Evolutionary conservation across 805 yeast species (phyloP), one percentile per base, ranked within the genome.

Genomic region (Candida loeiensis): DNA sequence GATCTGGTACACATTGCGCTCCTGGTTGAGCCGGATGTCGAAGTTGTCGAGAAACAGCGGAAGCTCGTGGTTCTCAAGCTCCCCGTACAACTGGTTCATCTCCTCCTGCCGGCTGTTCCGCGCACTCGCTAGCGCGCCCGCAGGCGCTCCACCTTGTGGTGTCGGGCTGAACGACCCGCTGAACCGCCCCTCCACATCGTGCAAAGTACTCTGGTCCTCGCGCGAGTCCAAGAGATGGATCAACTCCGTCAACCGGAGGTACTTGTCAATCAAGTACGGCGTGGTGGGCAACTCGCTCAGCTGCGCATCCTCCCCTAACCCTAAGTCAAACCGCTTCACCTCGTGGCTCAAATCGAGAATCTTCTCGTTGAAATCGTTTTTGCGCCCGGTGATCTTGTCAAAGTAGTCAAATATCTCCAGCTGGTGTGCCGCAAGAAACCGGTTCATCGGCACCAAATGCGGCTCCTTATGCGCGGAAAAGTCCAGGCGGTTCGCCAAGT

Each of bases 391-490:
- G 21, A 90, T 71, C 43, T 76, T 77, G 53, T 79, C 86, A 49
- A 84, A 76, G 62, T 86, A 91, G 13, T 77, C 79, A n/a, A 69
- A 51, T 6, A 89, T 62, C 48, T 85, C 86, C 0, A 49, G 61
- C 38, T 71, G 71, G 51, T 83, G 81, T 12, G 64, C 67, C 2
- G 69, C 66, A 15, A 91, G 69, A 50, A 91, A 89, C 1, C 53
- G 53, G 58, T 93, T 91, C 78, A 91, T 73, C 24, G 64, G 68
- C 14, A 75, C 67, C 61, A 91, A 66, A 69, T 82, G 87, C 0
- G 93, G 88, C 53, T 91, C 98, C 53, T 90, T 91, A 34, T 80
- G 79, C 6, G 86, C 83, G n/a, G 64, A 64, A 59, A 93, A 88
- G 35, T 62, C 61, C 16, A 82, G 77, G 34, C 95, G 63, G 48